These are phyloP conservation scores for Clonostachys solani DNA, from an alignment of 2,329 filamentous ascomycete genomes.

Conservation along the genomic window DNA sequence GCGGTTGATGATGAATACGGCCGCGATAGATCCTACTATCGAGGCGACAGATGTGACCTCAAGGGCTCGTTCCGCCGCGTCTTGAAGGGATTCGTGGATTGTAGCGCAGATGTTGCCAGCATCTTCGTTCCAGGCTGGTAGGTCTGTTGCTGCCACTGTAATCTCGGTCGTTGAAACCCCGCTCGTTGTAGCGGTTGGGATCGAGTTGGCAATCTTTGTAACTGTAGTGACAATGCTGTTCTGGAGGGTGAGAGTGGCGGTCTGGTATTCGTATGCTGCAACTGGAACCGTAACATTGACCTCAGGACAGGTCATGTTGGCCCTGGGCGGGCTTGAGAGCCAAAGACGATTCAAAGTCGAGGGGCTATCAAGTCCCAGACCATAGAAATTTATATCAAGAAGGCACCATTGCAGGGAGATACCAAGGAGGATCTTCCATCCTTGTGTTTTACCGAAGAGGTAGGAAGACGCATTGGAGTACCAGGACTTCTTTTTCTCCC, in stretches of 20 bases:
- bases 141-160: too few species aligned
- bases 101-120: conserved; percentile 42
- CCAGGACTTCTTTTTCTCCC: background rate
- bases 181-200: too few species aligned
- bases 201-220: conserved; percentile 25
- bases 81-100: conserved; percentile 45
- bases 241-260: conserved; percentile 36
- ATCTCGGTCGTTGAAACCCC: too few species aligned
- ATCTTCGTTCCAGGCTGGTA: conserved; percentile 41
- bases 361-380: conserved; percentile 40
- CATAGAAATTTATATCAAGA: conserved; percentile 51
- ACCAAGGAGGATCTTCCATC: conserved; percentile 16
- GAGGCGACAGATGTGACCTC: conserved; percentile 46
- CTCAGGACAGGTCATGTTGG: conserved; percentile 37
- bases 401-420: conserved; percentile 47
- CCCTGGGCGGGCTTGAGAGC: conserved; percentile 24
- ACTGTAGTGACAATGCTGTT: conserved; percentile 21
- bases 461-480: background rate
- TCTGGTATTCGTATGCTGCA: too few species aligned
- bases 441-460: background rate
- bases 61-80: conserved; percentile 43
- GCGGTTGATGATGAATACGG: conserved; percentile 40
- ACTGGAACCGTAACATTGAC: conserved; percentile 7
- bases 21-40: conserved; percentile 43
- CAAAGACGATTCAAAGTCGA: conserved; percentile 29